A percentile compares a stretch with the other conserved stretches of the same genome.
Evolutionary conservation across 768 basidiomycete genomes (phyloP).

Genomic region (Plicaturopsis crispa): DNA sequence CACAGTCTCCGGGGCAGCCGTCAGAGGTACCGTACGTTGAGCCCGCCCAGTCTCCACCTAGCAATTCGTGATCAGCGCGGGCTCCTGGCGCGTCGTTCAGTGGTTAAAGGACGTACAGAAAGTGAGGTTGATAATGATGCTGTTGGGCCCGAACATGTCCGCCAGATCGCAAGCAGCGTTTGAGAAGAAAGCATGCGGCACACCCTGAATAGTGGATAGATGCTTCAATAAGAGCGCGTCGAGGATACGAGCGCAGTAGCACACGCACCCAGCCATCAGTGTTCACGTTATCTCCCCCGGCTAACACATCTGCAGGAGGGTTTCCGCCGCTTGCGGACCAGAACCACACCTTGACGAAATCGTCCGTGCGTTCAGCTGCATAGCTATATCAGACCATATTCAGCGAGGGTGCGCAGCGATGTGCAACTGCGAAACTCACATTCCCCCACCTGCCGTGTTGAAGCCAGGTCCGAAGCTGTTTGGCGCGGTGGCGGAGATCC

Average conservation of each 20-base stretch:
- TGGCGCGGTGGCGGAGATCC: slow-evolving; percentile 14
- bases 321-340: slow-evolving; percentile 26
- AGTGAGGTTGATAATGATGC: slow-evolving; percentile 39
- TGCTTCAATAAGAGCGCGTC: no score
- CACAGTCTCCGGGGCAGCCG: slow-evolving; percentile 48
- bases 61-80: no score
- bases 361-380: slow-evolving; percentile 26
- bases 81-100: background rate
- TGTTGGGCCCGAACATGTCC: slow-evolving; percentile 23
- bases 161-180: slow-evolving; percentile 27
- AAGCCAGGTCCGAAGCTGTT: slow-evolving; percentile 28
- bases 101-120: slow-evolving; percentile 40
- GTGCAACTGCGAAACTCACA: slow-evolving; percentile 12
- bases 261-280: slow-evolving; percentile 23
- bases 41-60: slow-evolving; percentile 59
- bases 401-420: slow-evolving; percentile 1
- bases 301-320: slow-evolving; percentile 18
- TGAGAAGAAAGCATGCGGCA: slow-evolving; percentile 23
- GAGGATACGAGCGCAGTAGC: no score
- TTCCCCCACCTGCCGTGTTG: slow-evolving; percentile 29
- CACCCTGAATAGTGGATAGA: slow-evolving; percentile 16
- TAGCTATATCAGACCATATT: no score
- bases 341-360: slow-evolving; percentile 33
- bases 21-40: slow-evolving; percentile 32
- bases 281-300: slow-evolving; percentile 12